Base-by-base conservation (phyloP, 805 yeast genomes). In the Barnettozyma sp. region DNA sequence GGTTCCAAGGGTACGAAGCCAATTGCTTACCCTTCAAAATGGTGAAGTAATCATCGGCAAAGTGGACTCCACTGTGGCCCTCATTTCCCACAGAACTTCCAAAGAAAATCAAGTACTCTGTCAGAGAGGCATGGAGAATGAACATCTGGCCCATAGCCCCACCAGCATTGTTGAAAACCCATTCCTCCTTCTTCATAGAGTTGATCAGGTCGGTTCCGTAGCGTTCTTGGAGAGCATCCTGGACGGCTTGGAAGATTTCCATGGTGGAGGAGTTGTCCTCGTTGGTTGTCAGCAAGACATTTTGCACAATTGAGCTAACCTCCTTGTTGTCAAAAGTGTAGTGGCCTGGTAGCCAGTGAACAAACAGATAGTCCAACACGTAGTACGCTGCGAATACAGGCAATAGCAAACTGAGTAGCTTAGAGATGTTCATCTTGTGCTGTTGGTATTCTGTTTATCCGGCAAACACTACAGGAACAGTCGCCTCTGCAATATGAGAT, bases 61-160 rank as follows among this genome's bases (percentile, higher is more conserved):
- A 86, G 60, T 92, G 98, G 28, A 86, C 78, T 38, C 98, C 98
- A 6, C 85, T 69, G 62, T 92, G 98, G 30, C 98, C 98, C 60
- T 86, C 97, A 12, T 95, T 87, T 27, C 97, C 98, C 6, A 81
- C 72, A 2, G 97, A 85, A 30, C 94, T 73, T 33, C 98, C 98
- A 46, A 92, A 92, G 57, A 92, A 73, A 54, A 92, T 92, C 57
- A 92, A 63, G 57, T 92, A 92, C 63, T 92, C 98, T 6, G 92
- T 69, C 50, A 92, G 68, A 7, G 97, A 92, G 9, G 97, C 97
- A 59, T 92, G 98, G 46, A 90, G 68, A 42, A 92, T 85, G 50
- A 85, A 73, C 97, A 92, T 90, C 37, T 87, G 77, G 17, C 94
- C 92, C 98, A 92, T 92, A 35, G 98, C 97, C 48, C 95, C 95